Evolutionary conservation across 176 grass and related monocot species (phyloP), one percentile per base, ranked within the genome.

Genomic region (Calamus simplicifolius): DNA sequence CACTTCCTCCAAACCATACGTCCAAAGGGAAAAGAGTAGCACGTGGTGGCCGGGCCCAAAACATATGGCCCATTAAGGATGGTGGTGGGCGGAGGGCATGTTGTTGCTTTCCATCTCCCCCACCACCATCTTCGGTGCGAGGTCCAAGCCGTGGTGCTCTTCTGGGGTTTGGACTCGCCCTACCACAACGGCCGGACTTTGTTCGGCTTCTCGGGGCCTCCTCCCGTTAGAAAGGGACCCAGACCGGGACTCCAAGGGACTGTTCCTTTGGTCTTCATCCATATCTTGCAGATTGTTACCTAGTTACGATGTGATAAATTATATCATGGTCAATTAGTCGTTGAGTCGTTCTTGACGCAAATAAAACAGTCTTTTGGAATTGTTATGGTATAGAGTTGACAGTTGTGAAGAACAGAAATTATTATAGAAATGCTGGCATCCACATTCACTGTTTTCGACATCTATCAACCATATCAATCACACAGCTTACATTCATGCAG

Each of bases 221-320:
- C 72, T 95, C 90, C 90, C 86, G 90, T 16, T 71, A 8, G 70
- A 87, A 95, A 18, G 90, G 90, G 56, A 95, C 72, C 0, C 77
- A 54, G 57, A 68, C 71, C 18, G 35, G 77, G 1, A 69, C 18
- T 15, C 69, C 49, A 5, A 67, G 61, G 50, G 73, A 38, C 35
- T 38, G 35, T 12, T 12, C 6, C 2, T 38, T 12, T 12, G 35
- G 35, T 43, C 35, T 43, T 10, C 35, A 43, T 43, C 35, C 35
- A 2, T 43, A 13, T 43, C 29, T 6, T 31, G 21, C 21, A 23
- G 21, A 1, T 23, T 23, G 29, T 5, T 31, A 5, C 29, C 35
- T 2, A 10, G 8, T 2, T 43, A 3, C 10, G 3, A 10, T 31
- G 29, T 43, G 35, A 38, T 23, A 23, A 23, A 23, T 5, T 43